Percentiles rank a stretch among this genome's conserved stretches.
These are phyloP conservation scores for Spathaspora sp. DNA, from an alignment of 805 yeast genomes.

Conservation along the genomic window DNA sequence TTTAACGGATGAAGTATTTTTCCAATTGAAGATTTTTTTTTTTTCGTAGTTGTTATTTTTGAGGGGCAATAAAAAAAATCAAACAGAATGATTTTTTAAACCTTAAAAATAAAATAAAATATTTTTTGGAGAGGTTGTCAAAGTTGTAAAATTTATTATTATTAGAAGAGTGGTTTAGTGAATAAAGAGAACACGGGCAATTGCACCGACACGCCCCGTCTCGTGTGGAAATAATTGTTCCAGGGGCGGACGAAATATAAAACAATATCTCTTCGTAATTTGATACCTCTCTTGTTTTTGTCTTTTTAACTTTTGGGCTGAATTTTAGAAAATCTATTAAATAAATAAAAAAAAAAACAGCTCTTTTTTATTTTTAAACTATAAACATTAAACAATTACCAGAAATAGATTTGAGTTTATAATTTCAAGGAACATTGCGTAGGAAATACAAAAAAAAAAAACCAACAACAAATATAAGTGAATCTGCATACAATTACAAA, in stretches of 20 bases:
- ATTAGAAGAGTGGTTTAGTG: neutral
- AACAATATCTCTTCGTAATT: neutral
- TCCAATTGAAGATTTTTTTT: neutral
- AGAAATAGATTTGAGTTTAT: neutral
- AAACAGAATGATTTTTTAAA: neutral
- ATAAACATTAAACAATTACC: neutral
- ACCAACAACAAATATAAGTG: neutral
- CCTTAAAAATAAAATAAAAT: neutral
- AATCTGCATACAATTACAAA: neutral
- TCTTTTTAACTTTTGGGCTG: neutral
- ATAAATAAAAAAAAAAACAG: neutral
- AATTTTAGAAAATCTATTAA: no score
- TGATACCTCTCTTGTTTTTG: neutral
- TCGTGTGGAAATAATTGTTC: neutral
- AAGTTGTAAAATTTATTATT: neutral
- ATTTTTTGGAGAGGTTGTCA: neutral
- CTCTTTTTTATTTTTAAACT: neutral
- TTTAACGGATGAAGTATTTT: no score
- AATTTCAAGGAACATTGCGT: neutral
- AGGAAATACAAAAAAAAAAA: neutral
- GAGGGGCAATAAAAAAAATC: neutral
- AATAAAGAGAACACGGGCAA: neutral
- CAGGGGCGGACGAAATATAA: neutral
- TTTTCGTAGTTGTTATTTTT: neutral
- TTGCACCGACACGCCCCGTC: neutral